These are phyloP conservation scores for Aspergillus thermomutatus DNA, from an alignment of 2,329 filamentous ascomycete genomes.

Conservation along the genomic window DNA sequence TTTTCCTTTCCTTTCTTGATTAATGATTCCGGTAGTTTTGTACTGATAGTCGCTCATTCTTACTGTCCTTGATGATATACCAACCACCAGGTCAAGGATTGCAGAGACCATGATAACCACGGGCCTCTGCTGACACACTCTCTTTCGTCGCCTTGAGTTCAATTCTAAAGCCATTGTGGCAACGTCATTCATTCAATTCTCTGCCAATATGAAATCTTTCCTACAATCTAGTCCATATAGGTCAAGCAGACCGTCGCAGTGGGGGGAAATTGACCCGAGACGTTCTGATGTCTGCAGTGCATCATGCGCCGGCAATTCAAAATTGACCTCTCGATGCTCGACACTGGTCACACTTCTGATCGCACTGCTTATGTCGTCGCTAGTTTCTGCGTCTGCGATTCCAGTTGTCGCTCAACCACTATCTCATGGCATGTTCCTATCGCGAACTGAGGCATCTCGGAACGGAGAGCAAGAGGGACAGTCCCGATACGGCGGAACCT, in stretches of 20 bases:
- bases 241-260: not conserved
- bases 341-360: slow-evolving; percentile 1
- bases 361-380: slow-evolving; percentile 7
- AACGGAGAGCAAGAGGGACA: slow-evolving; percentile 11
- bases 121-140: not conserved
- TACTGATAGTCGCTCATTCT: not conserved
- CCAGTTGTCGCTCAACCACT: slow-evolving; percentile 10
- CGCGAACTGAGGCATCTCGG: slow-evolving; percentile 1
- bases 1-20: not conserved
- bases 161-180: not conserved
- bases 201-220: not conserved
- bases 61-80: not conserved
- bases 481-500: not conserved
- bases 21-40: not conserved
- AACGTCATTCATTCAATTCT: slow-evolving; percentile 3
- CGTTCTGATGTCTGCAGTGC: not conserved
- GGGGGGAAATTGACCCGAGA: not conserved
- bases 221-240: no score
- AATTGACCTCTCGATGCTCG: not conserved
- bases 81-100: not conserved
- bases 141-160: not conserved
- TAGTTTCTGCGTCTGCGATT: slow-evolving; percentile 9
- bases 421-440: not conserved
- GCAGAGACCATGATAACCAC: not conserved
- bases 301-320: not conserved